Conservation (phyloP, 1,284 basidiomycete genomes). For the Golubevia sp. region DNA sequence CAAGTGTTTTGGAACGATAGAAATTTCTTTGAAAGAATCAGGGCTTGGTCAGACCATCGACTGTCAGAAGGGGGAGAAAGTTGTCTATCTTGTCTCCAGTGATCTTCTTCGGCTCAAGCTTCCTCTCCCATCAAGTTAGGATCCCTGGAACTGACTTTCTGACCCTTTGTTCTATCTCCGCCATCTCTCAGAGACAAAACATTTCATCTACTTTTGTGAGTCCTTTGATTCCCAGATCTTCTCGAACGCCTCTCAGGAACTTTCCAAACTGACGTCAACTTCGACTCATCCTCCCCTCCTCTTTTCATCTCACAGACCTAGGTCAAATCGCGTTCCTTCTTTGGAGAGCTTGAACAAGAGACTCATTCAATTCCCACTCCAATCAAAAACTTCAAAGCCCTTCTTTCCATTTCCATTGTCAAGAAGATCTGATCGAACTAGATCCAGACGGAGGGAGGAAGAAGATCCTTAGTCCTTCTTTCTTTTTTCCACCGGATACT, state of each 20-base stretch:
- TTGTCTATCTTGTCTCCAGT: not conserved
- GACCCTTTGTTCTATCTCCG: not conserved
- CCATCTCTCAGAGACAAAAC: conserved; percentile 40
- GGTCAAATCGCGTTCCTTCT: conserved; percentile 56
- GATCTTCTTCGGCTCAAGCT: not conserved
- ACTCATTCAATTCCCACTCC: not conserved
- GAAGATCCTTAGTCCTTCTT: not conserved
- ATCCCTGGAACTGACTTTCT: not conserved
- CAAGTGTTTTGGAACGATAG: too few species aligned
- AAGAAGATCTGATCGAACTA: too few species aligned
- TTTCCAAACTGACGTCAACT: not conserved
- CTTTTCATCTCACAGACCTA: conserved; percentile 30
- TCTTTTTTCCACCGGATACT: not conserved
- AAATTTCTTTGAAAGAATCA: too few species aligned
- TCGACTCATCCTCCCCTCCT: not conserved
- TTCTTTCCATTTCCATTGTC: too few species aligned
- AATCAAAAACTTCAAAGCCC: not conserved
- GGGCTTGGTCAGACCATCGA: not conserved
- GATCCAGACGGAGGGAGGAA: too few species aligned
- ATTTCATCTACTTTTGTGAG: conserved; percentile 62
- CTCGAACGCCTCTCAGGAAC: not conserved
- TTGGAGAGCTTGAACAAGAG: conserved; percentile 46
- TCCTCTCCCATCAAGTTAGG: not conserved
- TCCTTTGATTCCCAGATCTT: conserved; percentile 6
- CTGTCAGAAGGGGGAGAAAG: not conserved